Percentiles rank a stretch among this genome's conserved stretches.
Conservation (phyloP, 495 filamentous ascomycete species). For the Penicillium turbatum region DNA sequence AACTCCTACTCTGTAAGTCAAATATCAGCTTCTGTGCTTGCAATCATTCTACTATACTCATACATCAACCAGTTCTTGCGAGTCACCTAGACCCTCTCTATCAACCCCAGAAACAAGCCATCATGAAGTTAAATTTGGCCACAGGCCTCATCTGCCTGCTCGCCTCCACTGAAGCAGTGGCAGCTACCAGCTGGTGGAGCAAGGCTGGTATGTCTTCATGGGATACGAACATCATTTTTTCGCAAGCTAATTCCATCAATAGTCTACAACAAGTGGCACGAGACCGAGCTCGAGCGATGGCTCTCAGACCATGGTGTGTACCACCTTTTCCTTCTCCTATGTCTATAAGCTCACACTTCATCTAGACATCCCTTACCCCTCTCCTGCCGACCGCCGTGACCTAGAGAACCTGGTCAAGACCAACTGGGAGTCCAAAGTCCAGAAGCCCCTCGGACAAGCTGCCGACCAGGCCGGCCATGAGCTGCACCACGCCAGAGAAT, state of each 20-base stretch:
- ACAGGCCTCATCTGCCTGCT: constrained; percentile 66
- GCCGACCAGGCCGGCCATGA: constrained; percentile 68
- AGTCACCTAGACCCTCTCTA: background rate
- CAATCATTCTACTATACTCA: background rate
- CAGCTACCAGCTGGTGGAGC: constrained; percentile 74
- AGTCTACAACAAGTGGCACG: constrained; percentile 99
- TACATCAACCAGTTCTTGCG: background rate
- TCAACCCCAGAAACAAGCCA: constrained; percentile 14
- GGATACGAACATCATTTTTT: background rate
- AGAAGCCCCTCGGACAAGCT: constrained; percentile 68
- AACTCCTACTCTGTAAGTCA: background rate
- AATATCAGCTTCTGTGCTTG: background rate
- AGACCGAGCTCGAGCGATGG: constrained; percentile 97
- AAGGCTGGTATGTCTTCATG: constrained; percentile 64
- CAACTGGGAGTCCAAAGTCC: constrained; percentile 75
- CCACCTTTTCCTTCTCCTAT: background rate
- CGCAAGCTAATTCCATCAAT: constrained; percentile 13
- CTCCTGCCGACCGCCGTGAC: constrained; percentile 78
- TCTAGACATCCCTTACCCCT: constrained; percentile 76
- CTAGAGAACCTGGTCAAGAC: constrained; percentile 78
- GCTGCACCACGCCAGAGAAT: constrained; percentile 70
- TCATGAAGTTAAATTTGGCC: constrained; percentile 70
- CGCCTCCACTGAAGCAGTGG: constrained; percentile 58
- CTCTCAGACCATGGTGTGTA: constrained; percentile 71
- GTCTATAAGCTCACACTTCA: constrained; percentile 7